Evolutionary conservation across 495 filamentous ascomycete species (phyloP).

Genomic region (Poronia punctata): DNA sequence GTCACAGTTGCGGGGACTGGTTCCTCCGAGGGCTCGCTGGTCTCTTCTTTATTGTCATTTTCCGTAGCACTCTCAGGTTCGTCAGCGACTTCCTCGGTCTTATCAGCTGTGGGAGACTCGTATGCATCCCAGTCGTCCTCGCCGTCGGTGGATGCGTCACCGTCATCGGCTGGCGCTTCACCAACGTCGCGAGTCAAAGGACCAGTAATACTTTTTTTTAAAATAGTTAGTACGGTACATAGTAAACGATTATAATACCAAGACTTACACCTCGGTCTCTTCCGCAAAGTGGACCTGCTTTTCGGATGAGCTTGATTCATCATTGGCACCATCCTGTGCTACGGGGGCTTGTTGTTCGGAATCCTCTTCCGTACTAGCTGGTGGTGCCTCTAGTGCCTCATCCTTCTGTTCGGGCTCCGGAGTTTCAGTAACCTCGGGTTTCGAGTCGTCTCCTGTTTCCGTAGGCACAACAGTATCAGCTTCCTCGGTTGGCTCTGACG

Average conservation of each 20-base stretch:
- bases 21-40: constrained; percentile 9
- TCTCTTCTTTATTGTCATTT: background rate
- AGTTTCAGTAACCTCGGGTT: constrained; percentile 3
- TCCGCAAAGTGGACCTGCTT: constrained; percentile 4
- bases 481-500: background rate
- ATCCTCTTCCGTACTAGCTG: background rate
- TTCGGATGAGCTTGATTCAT: constrained; percentile 2
- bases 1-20: background rate
- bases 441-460: background rate
- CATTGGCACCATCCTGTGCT: background rate
- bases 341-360: background rate
- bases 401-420: background rate
- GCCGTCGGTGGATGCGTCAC: background rate
- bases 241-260: background rate
- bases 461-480: background rate
- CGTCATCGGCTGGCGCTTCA: background rate
- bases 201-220: constrained; percentile 1
- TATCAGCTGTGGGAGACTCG: no score
- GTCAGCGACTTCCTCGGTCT: background rate
- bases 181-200: background rate
- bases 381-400: no score
- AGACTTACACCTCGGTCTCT: constrained; percentile 5
- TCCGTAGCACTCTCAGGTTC: background rate
- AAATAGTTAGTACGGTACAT: background rate
- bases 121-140: constrained; percentile 1